These are phyloP conservation scores for Aureobasidium sp. DNA, from an alignment of 2,329 filamentous ascomycete genomes.

Conservation along the genomic window DNA sequence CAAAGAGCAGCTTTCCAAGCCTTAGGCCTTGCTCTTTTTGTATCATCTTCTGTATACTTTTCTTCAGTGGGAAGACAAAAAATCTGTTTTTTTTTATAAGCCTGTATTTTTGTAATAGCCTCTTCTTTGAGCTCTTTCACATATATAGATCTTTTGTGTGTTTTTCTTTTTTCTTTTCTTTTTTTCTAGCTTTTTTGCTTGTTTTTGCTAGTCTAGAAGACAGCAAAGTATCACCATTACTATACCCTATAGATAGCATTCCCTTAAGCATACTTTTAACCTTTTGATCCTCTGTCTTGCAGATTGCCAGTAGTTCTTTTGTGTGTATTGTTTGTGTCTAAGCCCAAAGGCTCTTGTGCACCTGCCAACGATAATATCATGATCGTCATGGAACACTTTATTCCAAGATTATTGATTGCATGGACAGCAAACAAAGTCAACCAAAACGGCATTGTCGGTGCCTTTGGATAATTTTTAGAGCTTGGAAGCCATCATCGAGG, in stretches of 20 bases:
- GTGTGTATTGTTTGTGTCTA: too few species aligned
- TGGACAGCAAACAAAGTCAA: too few species aligned
- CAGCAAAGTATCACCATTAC: not conserved
- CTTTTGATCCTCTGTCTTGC: too few species aligned
- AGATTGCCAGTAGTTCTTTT: too few species aligned
- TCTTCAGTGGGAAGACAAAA: not conserved
- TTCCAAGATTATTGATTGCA: too few species aligned
- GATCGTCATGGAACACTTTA: too few species aligned
- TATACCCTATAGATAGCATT: conserved; percentile 8
- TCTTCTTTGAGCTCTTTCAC: not conserved
- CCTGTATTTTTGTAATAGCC: not conserved
- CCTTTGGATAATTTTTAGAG: too few species aligned
- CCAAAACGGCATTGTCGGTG: too few species aligned
- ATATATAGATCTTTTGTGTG: not conserved
- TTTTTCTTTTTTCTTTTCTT: not conserved
- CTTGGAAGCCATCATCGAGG: too few species aligned
- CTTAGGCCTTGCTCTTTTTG: conserved; percentile 21
- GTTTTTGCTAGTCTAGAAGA: not conserved
- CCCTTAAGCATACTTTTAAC: not conserved
- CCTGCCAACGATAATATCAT: too few species aligned
- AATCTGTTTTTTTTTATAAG: not conserved
- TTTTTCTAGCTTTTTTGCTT: not conserved
- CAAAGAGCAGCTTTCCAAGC: conserved; percentile 51
- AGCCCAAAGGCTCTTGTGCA: too few species aligned
- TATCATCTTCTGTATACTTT: not conserved